Conservation (phyloP, 148 eudicot species). For the Fagopyrum tataricum region DNA sequence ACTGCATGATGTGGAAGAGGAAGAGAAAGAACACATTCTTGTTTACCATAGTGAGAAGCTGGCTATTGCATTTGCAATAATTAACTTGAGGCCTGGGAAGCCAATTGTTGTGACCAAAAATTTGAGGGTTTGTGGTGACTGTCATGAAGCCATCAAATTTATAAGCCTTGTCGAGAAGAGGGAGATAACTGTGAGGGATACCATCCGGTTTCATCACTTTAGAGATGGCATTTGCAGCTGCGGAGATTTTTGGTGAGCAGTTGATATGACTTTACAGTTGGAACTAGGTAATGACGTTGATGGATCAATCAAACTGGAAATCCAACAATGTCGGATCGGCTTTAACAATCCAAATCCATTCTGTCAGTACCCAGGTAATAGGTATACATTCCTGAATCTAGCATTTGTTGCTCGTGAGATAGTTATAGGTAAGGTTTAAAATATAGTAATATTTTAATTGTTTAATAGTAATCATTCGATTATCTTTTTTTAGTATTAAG, state of each 20-base stretch:
- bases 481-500: too few relatives aligned
- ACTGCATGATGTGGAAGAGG: constrained; percentile 91
- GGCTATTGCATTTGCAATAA: constrained; percentile 70
- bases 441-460: too few relatives aligned
- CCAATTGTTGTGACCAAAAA: constrained; percentile 77
- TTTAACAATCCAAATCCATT: too few relatives aligned
- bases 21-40: constrained; percentile 80
- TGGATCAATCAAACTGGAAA: too few relatives aligned
- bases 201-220: constrained; percentile 81
- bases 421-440: too few relatives aligned
- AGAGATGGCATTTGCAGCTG: constrained; percentile 72
- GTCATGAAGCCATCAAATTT: constrained; percentile 69
- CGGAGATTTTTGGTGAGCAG: constrained; percentile 70
- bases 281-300: too few relatives aligned
- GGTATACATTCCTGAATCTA: too few relatives aligned
- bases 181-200: constrained; percentile 74
- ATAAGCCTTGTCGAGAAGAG: constrained; percentile 53
- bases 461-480: too few relatives aligned
- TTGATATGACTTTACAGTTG: too few relatives aligned
- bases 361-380: too few relatives aligned
- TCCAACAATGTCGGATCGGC: too few relatives aligned
- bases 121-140: constrained; percentile 82
- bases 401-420: too few relatives aligned
- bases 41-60: constrained; percentile 86
- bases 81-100: constrained; percentile 37